A percentile compares a stretch with the other conserved stretches of the same genome.
Evolutionary conservation across 441 rosid species (phyloP).

Genomic region (Croton setiger): DNA sequence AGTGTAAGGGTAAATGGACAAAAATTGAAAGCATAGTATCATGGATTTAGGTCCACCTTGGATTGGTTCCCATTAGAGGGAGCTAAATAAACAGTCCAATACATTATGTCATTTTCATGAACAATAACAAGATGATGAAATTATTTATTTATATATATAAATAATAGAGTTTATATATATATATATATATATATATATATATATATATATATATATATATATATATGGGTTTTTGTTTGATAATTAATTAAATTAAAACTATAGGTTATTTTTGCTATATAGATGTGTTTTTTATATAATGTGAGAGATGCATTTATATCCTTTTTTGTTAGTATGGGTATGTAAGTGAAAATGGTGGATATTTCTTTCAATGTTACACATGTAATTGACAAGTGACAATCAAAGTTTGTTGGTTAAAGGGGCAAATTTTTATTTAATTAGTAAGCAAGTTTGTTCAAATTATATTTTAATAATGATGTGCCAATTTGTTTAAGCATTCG

Average conservation of each 20-base stretch:
- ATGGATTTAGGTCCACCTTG: neutral
- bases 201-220: too few relatives aligned
- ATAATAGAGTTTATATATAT: too few relatives aligned
- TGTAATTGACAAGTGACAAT: neutral
- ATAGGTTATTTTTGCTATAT: neutral
- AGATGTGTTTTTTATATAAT: neutral
- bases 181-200: too few relatives aligned
- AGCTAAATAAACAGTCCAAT: conserved; percentile 7
- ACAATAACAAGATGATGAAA: neutral
- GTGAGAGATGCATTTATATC: neutral
- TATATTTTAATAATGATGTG: too few relatives aligned
- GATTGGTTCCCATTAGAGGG: conserved; percentile 8
- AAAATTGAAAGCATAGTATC: neutral
- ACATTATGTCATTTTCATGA: neutral
- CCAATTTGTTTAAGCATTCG: too few relatives aligned
- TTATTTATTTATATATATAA: neutral
- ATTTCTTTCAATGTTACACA: neutral
- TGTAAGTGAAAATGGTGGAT: neutral
- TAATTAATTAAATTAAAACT: neutral
- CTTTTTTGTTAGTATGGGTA: conserved; percentile 4
- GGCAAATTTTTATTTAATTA: too few relatives aligned
- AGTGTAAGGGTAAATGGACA: neutral
- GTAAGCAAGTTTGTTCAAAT: too few relatives aligned
- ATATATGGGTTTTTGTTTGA: conserved; percentile 11
- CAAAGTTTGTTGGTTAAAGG: neutral